These are phyloP conservation scores for Leccinum boreale DNA, from an alignment of 768 basidiomycete genomes.

Conservation along the genomic window DNA sequence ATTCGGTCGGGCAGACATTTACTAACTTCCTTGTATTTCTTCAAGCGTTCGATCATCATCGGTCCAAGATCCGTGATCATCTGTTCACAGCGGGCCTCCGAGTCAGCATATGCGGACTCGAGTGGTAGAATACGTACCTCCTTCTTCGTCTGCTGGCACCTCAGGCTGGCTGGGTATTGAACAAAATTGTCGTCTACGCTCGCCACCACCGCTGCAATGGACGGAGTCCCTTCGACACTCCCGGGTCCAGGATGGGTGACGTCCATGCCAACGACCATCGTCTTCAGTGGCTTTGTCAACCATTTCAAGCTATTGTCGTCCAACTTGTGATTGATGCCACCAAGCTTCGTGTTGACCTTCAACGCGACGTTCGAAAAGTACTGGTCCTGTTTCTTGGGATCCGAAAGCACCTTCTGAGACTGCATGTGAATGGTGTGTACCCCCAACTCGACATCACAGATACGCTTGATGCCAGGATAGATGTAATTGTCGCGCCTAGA, in stretches of 20 bases:
- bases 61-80: constrained; percentile 63
- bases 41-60: constrained; percentile 73
- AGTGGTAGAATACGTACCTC: constrained; percentile 18
- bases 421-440: constrained; percentile 76
- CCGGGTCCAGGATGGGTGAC: constrained; percentile 76
- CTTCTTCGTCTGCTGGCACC: constrained; percentile 49
- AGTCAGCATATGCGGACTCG: background rate
- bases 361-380: constrained; percentile 81
- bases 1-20: constrained; percentile 62
- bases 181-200: constrained; percentile 67
- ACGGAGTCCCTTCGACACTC: constrained; percentile 69
- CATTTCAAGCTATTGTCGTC: constrained; percentile 55
- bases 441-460: constrained; percentile 72
- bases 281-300: constrained; percentile 55
- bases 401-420: constrained; percentile 54
- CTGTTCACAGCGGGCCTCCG: constrained; percentile 36
- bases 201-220: constrained; percentile 81
- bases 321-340: constrained; percentile 77
- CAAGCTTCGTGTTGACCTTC: constrained; percentile 81
- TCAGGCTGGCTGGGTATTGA: constrained; percentile 74
- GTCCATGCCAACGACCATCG: constrained; percentile 85
- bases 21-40: constrained; percentile 53
- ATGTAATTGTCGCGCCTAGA: constrained; percentile 68
- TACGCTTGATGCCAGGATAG: constrained; percentile 77
- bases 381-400: constrained; percentile 61